A percentile compares a stretch with the other conserved stretches of the same genome.
Evolutionary conservation across 1,139 yeast species (phyloP).

Genomic region (Debaryomyces sp.): DNA sequence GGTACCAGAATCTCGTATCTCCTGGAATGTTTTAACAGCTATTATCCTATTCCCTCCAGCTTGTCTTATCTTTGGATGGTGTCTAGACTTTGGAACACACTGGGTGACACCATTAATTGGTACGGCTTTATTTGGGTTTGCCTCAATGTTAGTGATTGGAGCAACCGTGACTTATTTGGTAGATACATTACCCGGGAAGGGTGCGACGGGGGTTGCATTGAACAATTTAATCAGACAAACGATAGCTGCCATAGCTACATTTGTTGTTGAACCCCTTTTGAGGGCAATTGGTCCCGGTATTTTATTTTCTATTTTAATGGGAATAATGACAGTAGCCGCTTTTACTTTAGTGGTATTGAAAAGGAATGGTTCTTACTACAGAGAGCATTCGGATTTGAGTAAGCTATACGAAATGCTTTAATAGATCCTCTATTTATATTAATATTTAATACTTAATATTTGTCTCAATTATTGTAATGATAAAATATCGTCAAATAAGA

Average conservation of each 20-base stretch:
- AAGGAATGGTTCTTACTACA: conserved; percentile 59
- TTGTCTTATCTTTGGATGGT: conserved; percentile 80
- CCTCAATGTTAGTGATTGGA: conserved; percentile 83
- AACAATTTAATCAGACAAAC: conserved; percentile 75
- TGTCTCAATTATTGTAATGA: conserved; percentile 8
- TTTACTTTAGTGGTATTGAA: conserved; percentile 53
- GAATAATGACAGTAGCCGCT: conserved; percentile 51
- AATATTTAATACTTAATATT: background rate
- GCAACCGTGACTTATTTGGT: conserved; percentile 80
- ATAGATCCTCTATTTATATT: background rate
- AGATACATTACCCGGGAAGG: conserved; percentile 84
- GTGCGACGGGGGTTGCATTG: conserved; percentile 87
- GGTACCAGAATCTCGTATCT: conserved; percentile 77
- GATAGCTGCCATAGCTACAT: conserved; percentile 76
- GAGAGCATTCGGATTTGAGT: conserved; percentile 67
- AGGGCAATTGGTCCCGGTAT: conserved; percentile 71
- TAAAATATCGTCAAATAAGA: conserved; percentile 46
- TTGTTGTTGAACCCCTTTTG: conserved; percentile 69
- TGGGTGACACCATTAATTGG: conserved; percentile 84
- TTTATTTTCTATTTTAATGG: conserved; percentile 66
- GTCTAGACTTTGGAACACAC: conserved; percentile 61
- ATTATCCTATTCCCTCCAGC: conserved; percentile 65
- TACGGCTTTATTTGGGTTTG: conserved; percentile 78
- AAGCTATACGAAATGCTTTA: conserved; percentile 52
- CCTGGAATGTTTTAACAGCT: conserved; percentile 73